Conservation (phyloP, 768 basidiomycete genomes). For the Phylloporus arenicola region DNA sequence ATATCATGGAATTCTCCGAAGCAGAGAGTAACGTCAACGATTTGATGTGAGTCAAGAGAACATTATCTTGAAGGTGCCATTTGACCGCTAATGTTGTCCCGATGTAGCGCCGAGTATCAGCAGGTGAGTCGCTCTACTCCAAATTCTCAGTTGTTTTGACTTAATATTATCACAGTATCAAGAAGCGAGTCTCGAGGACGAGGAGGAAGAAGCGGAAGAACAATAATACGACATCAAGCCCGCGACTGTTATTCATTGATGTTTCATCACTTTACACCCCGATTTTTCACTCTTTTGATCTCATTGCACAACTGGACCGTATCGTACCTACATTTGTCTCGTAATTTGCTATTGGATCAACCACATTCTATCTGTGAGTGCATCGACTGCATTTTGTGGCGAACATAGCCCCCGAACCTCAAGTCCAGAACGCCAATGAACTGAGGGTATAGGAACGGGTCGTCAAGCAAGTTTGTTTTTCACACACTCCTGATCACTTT, state of each 20-base stretch:
- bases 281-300: not conserved
- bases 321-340: slow-evolving; percentile 16
- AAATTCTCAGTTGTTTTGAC: not conserved
- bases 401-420: no score
- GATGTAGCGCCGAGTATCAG: slow-evolving; percentile 79
- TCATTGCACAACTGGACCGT: slow-evolving; percentile 1
- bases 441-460: slow-evolving; percentile 14
- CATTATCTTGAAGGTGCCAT: not conserved
- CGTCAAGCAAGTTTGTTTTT: not conserved
- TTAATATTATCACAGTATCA: slow-evolving; percentile 43
- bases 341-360: slow-evolving; percentile 18
- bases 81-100: slow-evolving; percentile 3
- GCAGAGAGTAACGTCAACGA: slow-evolving; percentile 81
- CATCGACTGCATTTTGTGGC: not conserved
- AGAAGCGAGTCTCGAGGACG: slow-evolving; percentile 46
- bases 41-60: slow-evolving; percentile 57
- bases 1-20: slow-evolving; percentile 74
- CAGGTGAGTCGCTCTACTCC: slow-evolving; percentile 43
- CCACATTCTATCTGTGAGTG: not conserved
- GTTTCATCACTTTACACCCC: not conserved
- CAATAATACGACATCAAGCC: slow-evolving; percentile 23
- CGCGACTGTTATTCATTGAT: not conserved
- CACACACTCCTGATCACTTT: not conserved
- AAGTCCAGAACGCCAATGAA: no score
- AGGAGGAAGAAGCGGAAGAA: slow-evolving; percentile 37